Base-by-base conservation (phyloP, 805 yeast species). In the Candida patagonica region DNA sequence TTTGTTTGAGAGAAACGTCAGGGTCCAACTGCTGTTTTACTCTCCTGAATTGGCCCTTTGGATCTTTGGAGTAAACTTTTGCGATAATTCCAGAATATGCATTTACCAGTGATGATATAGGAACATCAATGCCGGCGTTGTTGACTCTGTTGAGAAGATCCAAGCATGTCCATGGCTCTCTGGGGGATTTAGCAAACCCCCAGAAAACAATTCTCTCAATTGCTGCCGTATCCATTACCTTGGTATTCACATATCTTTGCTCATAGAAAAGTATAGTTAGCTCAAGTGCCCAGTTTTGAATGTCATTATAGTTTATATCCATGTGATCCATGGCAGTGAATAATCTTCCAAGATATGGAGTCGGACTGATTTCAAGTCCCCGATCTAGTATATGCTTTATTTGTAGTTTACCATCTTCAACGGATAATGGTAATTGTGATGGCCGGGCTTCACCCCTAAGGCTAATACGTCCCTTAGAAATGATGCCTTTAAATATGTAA, bases 171-270 rank as follows among this genome's bases (percentile, higher is more conserved):
- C 41, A 38, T 4, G 36, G 41, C 12, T 16, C 12, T 9, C 20
- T 12, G 9, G 41, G 41, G 12, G 37, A 13, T 23, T 31, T 38
- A 30, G 21, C 30, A 22, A 38, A 38, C 9, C 37, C 41, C 24
- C 25, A 24, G 25, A 22, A 26, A n/a, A 31, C 36, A 9, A 38
- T 38, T 16, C 24, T 29, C 12, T 16, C 6, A 8, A 38, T 19
- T 2, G 35, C 41, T 23, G 23, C 27, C 4, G 37, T 6, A 23
- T 33, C 37, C 6, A 33, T 17, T 9, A 31, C 10, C 20, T 21
- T 21, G 7, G 12, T 19, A 7, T 7, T n/a, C 7, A 17, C 13
- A n/a, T 29, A 13, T 8, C 17, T 8, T 8, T 13, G 15, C 13
- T 29, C 31, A 2, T 23, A 13, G 13, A 33, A 21, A 3, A 20